Percentiles rank a stretch among this genome's conserved stretches.
Conservation (phyloP, 176 grass and related monocot genomes). For the Neostapfia colusana region DNA sequence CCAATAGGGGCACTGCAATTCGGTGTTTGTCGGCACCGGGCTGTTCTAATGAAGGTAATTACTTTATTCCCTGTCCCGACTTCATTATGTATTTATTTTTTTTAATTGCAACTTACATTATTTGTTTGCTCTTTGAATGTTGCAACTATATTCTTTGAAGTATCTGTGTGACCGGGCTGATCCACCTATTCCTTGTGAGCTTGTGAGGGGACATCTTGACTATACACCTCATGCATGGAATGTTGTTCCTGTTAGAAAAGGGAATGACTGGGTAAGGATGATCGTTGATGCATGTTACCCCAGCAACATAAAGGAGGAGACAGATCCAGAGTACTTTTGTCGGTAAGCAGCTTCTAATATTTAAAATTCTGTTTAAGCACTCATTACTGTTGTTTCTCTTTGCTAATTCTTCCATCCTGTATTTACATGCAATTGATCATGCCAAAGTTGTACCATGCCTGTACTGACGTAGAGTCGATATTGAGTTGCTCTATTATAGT, state of each 20-base stretch:
- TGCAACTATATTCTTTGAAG: slow-evolving; percentile 47
- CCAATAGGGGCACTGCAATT: slow-evolving; percentile 81
- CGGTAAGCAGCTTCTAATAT: slow-evolving; percentile 41
- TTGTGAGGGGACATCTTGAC: slow-evolving; percentile 95
- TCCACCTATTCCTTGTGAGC: slow-evolving; percentile 93
- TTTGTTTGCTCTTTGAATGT: slow-evolving; percentile 24
- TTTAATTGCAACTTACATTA: neutral
- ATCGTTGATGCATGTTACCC: slow-evolving; percentile 93
- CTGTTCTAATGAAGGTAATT: slow-evolving; percentile 93
- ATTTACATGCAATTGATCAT: neutral
- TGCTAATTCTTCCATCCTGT: no score
- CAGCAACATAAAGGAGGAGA: slow-evolving; percentile 90
- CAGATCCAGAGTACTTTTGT: slow-evolving; percentile 91
- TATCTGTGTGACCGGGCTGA: slow-evolving; percentile 91
- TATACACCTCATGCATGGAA: slow-evolving; percentile 99
- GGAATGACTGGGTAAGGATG: slow-evolving; percentile 68
- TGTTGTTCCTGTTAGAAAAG: slow-evolving; percentile 79
- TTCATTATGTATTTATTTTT: neutral
- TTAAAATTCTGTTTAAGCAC: no score
- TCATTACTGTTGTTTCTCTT: neutral
- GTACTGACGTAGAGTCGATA: neutral
- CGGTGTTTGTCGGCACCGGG: slow-evolving; percentile 96
- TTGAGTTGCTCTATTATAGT: slow-evolving; percentile 14
- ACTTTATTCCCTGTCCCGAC: neutral
- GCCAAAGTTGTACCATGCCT: neutral